Evolutionary conservation across 176 grass and related monocot species (phyloP), one percentile per base, ranked within the genome.

Genomic region (Juncus inflexus): DNA sequence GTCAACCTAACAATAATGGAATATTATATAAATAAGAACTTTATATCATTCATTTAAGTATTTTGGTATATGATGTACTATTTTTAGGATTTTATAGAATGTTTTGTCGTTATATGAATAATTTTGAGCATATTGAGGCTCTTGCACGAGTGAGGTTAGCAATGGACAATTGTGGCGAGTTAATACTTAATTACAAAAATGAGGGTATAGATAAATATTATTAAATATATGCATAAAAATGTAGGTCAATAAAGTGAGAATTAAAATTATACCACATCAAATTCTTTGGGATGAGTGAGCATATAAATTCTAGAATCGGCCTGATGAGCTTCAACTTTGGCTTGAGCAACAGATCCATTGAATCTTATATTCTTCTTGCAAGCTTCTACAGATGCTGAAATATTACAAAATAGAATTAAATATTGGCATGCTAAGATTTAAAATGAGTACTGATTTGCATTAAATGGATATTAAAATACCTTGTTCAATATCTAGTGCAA

Each of bases 281-380:
- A 99, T 84, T 99, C 94, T 86, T 99, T 99, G 62, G 85, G 83
- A 80, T 99, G 94, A 3, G 83, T 99, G 65, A 99, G 85, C 94
- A 99, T 99, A 69, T 89, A 86, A 82, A 99, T 78, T 72, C 85
- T 82, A 84, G 94, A 84, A 84, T 99, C 94, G 68, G 83, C 83
- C 64, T 91, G 87, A 78, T 99, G 75, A 74, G 85, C 82, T 84
- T 92, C 88, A 13, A 99, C 83, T 76, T 99, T 99, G 63, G 80
- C 86, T 58, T 61, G 63, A 75, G 75, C 75, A 14, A 82, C 70
- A 72, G 83, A 58, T 37, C 88, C 88, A 75, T 99, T 99, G 60
- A 92, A 92, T 65, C 84, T 79, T 80, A 99, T 89, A 40, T 99
- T 99, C 70, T 76, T 80, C 60, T 80, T 99, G 69, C 94, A 99